Base-by-base conservation (phyloP, 768 basidiomycete genomes). In the Pulveroboletus sp. region DNA sequence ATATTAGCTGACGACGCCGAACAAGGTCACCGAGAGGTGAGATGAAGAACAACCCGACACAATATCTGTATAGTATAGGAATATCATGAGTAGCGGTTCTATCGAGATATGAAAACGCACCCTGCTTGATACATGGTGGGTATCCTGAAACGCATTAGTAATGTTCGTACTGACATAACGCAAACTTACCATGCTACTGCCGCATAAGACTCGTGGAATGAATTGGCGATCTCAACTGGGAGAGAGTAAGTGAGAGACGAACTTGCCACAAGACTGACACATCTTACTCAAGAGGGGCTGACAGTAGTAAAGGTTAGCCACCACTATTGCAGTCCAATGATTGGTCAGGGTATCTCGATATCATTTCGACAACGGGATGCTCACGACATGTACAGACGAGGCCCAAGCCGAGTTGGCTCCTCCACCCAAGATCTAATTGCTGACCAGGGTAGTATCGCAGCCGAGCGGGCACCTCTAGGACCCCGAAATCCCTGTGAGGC, bases 251-350 rank as follows among this genome's bases (percentile, higher is more conserved):
- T 53, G 7, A 51, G 48, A 24, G 11, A 49, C n/a, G 16, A 27
- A 35, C 43, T 2, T 22, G 30, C 24, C 20, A 41, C 13, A n/a
- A 41, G 23, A 32, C 16, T 36, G 13, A 32, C 13, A 1, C 10
- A 56, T 69, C 76, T 60, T 60, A 81, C 88, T 86, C 10, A 91
- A 70, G 51, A 92, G 68, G 8, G 89, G 89, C 67, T 89, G 87
- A 53, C 83, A 86, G 52, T 91, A 93, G 62, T 90, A 92, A 42
- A 93, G 68, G 62, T 92, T 91, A 23, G 81, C 77, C 24, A 81
- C 81, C 39, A 56, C 68, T n/a, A n/a, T n/a, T n/a, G n/a, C n/a
- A n/a, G n/a, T n/a, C n/a, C n/a, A n/a, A n/a, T n/a, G n/a, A n/a
- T 68, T 44, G 13, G 5, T 7, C 2, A 17, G 7, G 49, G 54